Percentiles rank a stretch among this genome's conserved stretches.
These are phyloP conservation scores for Botryobasidium botryosum DNA, from an alignment of 768 basidiomycete genomes.

Conservation along the genomic window DNA sequence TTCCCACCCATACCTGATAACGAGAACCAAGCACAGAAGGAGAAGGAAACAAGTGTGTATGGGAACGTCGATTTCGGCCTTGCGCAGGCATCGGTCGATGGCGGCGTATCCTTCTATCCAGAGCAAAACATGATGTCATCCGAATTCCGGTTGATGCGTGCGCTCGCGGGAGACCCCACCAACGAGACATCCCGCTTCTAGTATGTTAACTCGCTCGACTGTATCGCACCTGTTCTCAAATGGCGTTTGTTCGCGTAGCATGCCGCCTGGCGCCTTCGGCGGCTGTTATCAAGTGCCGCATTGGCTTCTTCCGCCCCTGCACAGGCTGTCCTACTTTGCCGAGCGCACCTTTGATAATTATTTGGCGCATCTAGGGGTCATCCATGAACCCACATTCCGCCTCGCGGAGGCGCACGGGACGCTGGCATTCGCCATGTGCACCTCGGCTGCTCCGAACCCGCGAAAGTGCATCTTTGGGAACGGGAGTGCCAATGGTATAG, in stretches of 20 bases:
- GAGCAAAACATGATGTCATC: too few species aligned
- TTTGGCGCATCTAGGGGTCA: constrained; percentile 21
- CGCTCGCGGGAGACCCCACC: too few species aligned
- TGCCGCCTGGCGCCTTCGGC: constrained; percentile 19
- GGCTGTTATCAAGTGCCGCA: constrained; percentile 22
- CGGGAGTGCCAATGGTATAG: too few species aligned
- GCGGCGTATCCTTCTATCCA: too few species aligned
- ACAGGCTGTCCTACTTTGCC: constrained; percentile 21
- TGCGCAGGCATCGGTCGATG: too few species aligned
- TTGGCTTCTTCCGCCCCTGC: constrained; percentile 20
- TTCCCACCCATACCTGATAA: too few species aligned
- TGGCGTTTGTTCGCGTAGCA: constrained; percentile 5
- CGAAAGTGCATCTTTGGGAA: too few species aligned
- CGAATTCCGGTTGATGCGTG: too few species aligned
- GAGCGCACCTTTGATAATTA: constrained; percentile 20
- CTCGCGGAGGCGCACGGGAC: constrained; percentile 20
- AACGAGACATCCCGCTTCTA: constrained; percentile 19
- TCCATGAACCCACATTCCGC: constrained; percentile 23
- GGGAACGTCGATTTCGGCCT: too few species aligned
- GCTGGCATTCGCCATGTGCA: constrained; percentile 24
- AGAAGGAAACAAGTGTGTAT: too few species aligned
- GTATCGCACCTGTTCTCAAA: background rate
- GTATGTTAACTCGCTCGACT: constrained; percentile 13
- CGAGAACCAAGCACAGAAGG: too few species aligned
- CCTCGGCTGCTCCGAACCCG: constrained; percentile 14